Conservation (phyloP, 495 filamentous ascomycete genomes). For the Aspergillus ellipticus region DNA sequence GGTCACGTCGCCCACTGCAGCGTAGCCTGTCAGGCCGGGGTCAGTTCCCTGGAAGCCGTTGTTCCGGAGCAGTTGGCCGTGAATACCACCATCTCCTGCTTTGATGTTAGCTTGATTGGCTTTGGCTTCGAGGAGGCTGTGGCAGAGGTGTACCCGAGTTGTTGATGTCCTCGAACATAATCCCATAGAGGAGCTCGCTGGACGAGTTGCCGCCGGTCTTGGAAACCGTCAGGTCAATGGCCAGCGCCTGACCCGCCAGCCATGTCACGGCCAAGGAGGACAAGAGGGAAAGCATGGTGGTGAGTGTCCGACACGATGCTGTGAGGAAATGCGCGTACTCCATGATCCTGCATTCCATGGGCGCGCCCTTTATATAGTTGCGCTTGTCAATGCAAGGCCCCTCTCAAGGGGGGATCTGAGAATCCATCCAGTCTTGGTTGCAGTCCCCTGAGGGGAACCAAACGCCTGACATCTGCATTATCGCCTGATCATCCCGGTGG, state of each 20-base stretch:
- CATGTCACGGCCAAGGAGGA: neutral
- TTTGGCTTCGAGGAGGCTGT: too few relatives aligned
- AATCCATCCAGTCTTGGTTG: too few relatives aligned
- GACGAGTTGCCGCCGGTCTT: slow-evolving; percentile 51
- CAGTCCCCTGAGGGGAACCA: too few relatives aligned
- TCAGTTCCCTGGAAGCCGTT: slow-evolving; percentile 64
- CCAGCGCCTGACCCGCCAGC: neutral
- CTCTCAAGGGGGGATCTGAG: neutral
- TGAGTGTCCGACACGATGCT: neutral
- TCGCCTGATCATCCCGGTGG: neutral
- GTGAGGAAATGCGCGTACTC: neutral
- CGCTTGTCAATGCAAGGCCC: neutral
- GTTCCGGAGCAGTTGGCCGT: slow-evolving; percentile 70
- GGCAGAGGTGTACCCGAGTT: slow-evolving; percentile 53
- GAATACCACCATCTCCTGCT: slow-evolving; percentile 64
- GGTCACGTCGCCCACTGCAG: slow-evolving; percentile 46
- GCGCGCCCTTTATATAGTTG: neutral
- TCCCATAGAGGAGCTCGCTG: slow-evolving; percentile 51
- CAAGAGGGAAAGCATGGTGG: neutral
- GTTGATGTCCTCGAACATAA: slow-evolving; percentile 71
- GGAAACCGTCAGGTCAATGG: slow-evolving; percentile 19
- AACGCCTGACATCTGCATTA: neutral
- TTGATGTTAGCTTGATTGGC: too few relatives aligned
- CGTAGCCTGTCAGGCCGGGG: slow-evolving; percentile 51
- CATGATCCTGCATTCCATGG: neutral